A percentile compares a stretch with the other conserved stretches of the same genome.
Evolutionary conservation across 176 grass and related monocot species (phyloP).

Genomic region (Cocos nucifera): DNA sequence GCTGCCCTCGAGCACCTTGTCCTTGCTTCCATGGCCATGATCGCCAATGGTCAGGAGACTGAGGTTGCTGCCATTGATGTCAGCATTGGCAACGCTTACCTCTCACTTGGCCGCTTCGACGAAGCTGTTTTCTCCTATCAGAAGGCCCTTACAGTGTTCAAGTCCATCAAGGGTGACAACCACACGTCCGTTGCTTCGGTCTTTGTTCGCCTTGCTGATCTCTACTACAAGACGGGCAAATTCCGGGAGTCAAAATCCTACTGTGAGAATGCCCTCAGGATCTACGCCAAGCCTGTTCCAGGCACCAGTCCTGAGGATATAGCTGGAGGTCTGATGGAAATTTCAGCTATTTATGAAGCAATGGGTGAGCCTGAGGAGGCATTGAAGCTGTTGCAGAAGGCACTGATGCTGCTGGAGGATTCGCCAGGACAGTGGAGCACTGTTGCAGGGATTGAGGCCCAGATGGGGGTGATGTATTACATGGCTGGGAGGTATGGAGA

Average conservation of each 20-base stretch:
- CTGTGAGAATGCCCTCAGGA: slow-evolving; percentile 77
- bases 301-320: slow-evolving; percentile 81
- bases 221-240: slow-evolving; percentile 76
- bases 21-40: slow-evolving; percentile 90
- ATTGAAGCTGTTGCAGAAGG: slow-evolving; percentile 75
- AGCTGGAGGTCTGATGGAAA: slow-evolving; percentile 79
- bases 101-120: slow-evolving; percentile 78
- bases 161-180: slow-evolving; percentile 62
- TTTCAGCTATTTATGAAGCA: slow-evolving; percentile 77
- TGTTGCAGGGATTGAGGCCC: slow-evolving; percentile 86
- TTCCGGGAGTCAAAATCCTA: slow-evolving; percentile 87
- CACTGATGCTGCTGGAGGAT: slow-evolving; percentile 61
- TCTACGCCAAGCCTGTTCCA: slow-evolving; percentile 57
- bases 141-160: slow-evolving; percentile 81
- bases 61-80: slow-evolving; percentile 85
- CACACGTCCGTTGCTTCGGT: slow-evolving; percentile 74
- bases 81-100: slow-evolving; percentile 73
- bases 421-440: slow-evolving; percentile 89
- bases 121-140: slow-evolving; percentile 99
- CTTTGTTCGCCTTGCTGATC: slow-evolving; percentile 72
- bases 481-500: slow-evolving; percentile 76
- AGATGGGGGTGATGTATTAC: slow-evolving; percentile 91
- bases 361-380: slow-evolving; percentile 86
- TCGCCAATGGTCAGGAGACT: slow-evolving; percentile 63
- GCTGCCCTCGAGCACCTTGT: slow-evolving; percentile 92